Conservation (phyloP, 176 grass and related monocot species). For the Phoenix roebelenii region DNA sequence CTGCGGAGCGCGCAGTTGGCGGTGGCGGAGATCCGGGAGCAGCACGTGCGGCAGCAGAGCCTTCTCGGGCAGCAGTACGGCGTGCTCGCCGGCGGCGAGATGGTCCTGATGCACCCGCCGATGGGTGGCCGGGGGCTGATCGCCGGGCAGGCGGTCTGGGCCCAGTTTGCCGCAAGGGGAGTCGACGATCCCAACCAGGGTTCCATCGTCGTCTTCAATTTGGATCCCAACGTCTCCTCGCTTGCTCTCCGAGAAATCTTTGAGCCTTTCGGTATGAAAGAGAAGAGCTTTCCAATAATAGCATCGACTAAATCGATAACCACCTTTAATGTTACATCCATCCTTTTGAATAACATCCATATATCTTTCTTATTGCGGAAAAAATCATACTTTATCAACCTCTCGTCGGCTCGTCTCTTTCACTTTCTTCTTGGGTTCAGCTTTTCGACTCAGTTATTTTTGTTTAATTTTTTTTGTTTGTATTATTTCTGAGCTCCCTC, state of each 20-base stretch:
- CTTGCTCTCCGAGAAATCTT: constrained; percentile 51
- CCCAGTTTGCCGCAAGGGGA: constrained; percentile 40
- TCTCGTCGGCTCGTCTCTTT: no score
- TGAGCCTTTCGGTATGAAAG: constrained; percentile 55
- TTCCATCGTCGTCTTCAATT: constrained; percentile 66
- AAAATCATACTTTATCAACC: no score
- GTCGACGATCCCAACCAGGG: constrained; percentile 54
- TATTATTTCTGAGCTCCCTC: no score
- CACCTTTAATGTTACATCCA: no score
- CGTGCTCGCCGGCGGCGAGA: constrained; percentile 14
- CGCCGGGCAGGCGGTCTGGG: constrained; percentile 54
- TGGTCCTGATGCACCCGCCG: constrained; percentile 10
- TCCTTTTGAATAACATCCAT: no score
- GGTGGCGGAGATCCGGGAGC: constrained; percentile 42
- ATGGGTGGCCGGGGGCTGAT: constrained; percentile 24
- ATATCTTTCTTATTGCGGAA: no score
- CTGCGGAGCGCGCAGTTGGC: constrained; percentile 65
- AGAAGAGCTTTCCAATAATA: no score
- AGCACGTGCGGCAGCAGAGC: constrained; percentile 69
- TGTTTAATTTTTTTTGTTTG: no score
- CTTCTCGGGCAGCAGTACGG: constrained; percentile 42
- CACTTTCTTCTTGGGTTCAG: no score
- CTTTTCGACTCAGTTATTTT: no score
- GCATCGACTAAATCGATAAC: no score
- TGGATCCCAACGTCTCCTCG: constrained; percentile 39